phyloP scores from a whole-genome alignment of 805 yeast species.

The Yamadazyma laniorum region DNA sequence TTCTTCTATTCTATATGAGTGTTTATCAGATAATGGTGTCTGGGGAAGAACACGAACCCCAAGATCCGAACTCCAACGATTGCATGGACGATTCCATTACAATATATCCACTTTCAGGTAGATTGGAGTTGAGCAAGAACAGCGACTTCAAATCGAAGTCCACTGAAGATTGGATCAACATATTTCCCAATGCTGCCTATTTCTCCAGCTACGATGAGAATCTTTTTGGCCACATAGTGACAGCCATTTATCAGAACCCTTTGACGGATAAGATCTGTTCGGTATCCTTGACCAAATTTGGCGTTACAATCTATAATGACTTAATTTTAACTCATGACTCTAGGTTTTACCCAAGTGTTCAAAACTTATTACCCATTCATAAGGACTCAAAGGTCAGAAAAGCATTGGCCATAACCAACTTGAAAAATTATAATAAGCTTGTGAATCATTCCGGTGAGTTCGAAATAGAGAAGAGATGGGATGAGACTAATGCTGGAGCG shows the following conservation, averaged over 20 bases:
- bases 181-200: conserved; percentile 51
- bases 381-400: conserved; percentile 60
- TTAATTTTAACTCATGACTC: conserved; percentile 60
- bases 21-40: conserved; percentile 40
- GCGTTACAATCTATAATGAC: conserved; percentile 57
- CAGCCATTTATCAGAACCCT: conserved; percentile 51
- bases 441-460: conserved; percentile 32
- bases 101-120: conserved; percentile 26
- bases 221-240: conserved; percentile 45
- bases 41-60: conserved; percentile 19
- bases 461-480: conserved; percentile 50
- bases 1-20: no score
- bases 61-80: not conserved
- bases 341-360: conserved; percentile 75
- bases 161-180: conserved; percentile 32
- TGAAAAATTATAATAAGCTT: conserved; percentile 65
- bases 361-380: conserved; percentile 54
- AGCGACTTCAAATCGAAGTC: conserved; percentile 12
- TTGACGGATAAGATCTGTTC: conserved; percentile 49
- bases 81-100: conserved; percentile 12
- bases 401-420: conserved; percentile 70
- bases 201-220: conserved; percentile 54
- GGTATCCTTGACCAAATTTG: conserved; percentile 60
- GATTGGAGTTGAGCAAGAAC: conserved; percentile 18
- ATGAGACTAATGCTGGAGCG: conserved; percentile 83